Conservation (phyloP, 306 rosid genomes). For the Erythrophleum fordii region DNA sequence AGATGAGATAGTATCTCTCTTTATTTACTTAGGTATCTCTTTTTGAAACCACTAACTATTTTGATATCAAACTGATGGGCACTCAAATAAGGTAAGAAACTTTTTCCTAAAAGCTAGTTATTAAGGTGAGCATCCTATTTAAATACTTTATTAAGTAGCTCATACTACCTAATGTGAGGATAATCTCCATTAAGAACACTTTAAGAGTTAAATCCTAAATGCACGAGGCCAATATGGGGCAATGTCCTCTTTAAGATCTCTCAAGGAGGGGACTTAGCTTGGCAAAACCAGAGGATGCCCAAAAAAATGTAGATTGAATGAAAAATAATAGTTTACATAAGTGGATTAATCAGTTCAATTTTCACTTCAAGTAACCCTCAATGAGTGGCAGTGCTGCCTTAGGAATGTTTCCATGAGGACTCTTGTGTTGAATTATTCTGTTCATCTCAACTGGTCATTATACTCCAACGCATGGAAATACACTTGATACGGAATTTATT, state of each 20-base stretch:
- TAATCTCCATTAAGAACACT: not conserved
- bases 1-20: not conserved
- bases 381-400: not conserved
- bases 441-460: not conserved
- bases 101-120: too few relatives aligned
- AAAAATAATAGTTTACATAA: not conserved
- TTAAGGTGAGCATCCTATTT: too few relatives aligned
- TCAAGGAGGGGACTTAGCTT: not conserved
- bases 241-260: too few relatives aligned
- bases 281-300: not conserved
- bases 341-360: not conserved
- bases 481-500: not conserved
- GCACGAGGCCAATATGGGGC: too few relatives aligned
- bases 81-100: too few relatives aligned
- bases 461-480: slow-evolving; percentile 8
- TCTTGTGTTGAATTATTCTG: not conserved
- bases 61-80: too few relatives aligned
- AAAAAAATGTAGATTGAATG: not conserved
- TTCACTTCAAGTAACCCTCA: not conserved
- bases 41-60: too few relatives aligned
- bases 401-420: not conserved
- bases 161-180: too few relatives aligned
- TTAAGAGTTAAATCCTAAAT: too few relatives aligned
- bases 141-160: too few relatives aligned
- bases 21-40: not conserved